Conservation (phyloP, 176 grass and related monocot species). For the Aegilops speltoides region DNA sequence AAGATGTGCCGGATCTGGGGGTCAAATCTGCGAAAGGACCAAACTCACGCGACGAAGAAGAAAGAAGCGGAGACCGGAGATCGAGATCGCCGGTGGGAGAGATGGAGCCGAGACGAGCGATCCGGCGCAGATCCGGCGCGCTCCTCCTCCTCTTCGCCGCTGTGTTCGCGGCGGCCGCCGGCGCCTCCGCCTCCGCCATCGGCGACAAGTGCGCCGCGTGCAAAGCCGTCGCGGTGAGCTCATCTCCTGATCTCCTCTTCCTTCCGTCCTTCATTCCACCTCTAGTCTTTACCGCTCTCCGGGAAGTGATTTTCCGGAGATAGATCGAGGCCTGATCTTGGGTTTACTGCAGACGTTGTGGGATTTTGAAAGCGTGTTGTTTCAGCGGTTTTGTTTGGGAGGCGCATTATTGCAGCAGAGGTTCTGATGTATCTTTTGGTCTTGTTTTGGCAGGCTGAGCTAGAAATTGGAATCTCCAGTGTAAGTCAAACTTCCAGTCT, state of each 20-base stretch:
- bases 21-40: slow-evolving; percentile 28
- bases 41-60: neutral
- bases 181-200: slow-evolving; percentile 51
- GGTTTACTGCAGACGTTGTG: neutral
- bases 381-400: neutral
- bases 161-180: neutral
- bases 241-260: neutral
- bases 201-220: slow-evolving; percentile 88
- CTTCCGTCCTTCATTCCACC: too few relatives aligned
- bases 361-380: neutral
- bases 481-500: slow-evolving; percentile 36
- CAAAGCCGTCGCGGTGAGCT: slow-evolving; percentile 75
- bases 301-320: neutral
- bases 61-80: neutral
- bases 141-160: slow-evolving; percentile 18
- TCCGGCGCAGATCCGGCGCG: slow-evolving; percentile 29
- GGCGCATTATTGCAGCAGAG: neutral
- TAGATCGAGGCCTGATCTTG: neutral
- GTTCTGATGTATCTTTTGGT: slow-evolving; percentile 11
- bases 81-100: slow-evolving; percentile 36
- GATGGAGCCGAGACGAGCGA: slow-evolving; percentile 37
- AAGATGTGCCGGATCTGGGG: neutral
- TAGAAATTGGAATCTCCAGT: slow-evolving; percentile 80
- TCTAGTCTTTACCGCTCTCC: too few relatives aligned
- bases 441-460: slow-evolving; percentile 66